Percentiles rank a stretch among this genome's conserved stretches.
These are phyloP conservation scores for Anthoceros angustus DNA, from an alignment of 225 moss, liverwort and hornwort genomes.

Conservation along the genomic window DNA sequence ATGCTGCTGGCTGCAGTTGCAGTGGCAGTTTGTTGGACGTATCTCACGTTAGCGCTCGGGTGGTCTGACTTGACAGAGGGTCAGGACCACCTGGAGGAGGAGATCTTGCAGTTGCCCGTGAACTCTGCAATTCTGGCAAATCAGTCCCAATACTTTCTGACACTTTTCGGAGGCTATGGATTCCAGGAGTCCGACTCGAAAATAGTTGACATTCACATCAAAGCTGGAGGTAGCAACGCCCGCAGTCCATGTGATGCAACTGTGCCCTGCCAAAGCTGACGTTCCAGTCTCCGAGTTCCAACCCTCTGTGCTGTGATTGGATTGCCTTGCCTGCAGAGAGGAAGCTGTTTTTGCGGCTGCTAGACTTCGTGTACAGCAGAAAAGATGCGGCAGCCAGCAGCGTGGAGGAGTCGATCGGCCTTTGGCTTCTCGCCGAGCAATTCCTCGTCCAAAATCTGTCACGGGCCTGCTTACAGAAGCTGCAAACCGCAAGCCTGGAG, in stretches of 20 bases:
- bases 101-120: conserved; percentile 8
- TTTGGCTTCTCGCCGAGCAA: conserved; percentile 8
- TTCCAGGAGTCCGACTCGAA: conserved; percentile 9
- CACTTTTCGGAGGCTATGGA: conserved; percentile 11
- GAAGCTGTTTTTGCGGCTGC: conserved; percentile 7
- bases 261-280: background rate
- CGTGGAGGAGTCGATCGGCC: conserved; percentile 9
- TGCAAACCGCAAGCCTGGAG: conserved; percentile 6
- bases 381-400: background rate
- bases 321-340: conserved; percentile 7
- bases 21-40: no score
- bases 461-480: conserved; percentile 6
- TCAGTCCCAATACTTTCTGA: conserved; percentile 7
- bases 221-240: conserved; percentile 4
- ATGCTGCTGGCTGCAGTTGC: no score
- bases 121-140: conserved; percentile 14
- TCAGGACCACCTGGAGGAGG: background rate
- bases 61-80: background rate
- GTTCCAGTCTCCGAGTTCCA: no score
- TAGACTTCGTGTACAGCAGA: conserved; percentile 7
- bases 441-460: conserved; percentile 11
- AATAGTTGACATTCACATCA: conserved; percentile 9
- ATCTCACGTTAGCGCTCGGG: no score
- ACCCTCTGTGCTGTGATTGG: background rate
- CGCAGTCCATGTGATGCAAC: background rate